phyloP scores from a whole-genome alignment of 75 land plant genomes.

The Selaginella moellendorffii region DNA sequence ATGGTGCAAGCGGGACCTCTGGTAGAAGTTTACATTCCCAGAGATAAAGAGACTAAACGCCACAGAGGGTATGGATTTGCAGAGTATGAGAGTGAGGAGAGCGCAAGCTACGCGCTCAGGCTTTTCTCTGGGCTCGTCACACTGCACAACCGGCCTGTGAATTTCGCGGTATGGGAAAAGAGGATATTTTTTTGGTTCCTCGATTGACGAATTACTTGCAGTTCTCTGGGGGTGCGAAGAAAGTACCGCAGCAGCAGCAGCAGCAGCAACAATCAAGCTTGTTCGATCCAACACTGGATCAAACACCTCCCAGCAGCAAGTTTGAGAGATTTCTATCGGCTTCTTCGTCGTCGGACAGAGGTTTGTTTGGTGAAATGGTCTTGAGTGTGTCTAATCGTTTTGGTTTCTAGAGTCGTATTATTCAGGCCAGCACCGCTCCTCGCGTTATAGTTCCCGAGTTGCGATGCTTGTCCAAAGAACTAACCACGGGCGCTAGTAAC shows the following conservation, averaged over 20 bases:
- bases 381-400: neutral
- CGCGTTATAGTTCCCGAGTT: neutral
- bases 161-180: constrained; percentile 42
- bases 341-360: neutral
- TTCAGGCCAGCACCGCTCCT: neutral
- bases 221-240: neutral
- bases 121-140: constrained; percentile 72
- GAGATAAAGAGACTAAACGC: constrained; percentile 71
- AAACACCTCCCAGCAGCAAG: neutral
- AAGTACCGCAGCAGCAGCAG: neutral
- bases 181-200: neutral
- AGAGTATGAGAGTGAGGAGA: constrained; percentile 61
- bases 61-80: constrained; percentile 83
- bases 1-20: constrained; percentile 81
- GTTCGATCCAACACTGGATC: neutral
- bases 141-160: constrained; percentile 43
- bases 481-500: too few species aligned
- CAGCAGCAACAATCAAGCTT: too few species aligned
- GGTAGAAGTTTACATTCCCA: constrained; percentile 62
- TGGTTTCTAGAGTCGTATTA: neutral
- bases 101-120: constrained; percentile 73
- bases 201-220: too few species aligned
- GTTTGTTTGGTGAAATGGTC: neutral
- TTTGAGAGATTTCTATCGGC: neutral
- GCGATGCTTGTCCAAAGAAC: neutral